Conservation (phyloP, 495 filamentous ascomycete genomes). For the Trichocladium uniseriatum region DNA sequence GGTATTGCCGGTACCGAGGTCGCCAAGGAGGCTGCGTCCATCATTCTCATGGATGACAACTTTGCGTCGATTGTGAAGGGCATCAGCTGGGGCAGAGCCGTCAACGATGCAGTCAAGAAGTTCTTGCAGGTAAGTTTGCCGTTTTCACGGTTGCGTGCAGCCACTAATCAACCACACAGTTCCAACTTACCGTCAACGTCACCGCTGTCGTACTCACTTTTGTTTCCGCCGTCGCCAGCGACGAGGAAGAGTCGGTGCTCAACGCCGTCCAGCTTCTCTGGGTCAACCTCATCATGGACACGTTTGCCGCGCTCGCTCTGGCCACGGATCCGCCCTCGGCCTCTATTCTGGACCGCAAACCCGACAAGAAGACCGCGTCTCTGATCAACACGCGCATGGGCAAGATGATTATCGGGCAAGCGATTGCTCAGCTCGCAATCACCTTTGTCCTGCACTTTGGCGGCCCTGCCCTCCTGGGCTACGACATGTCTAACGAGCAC, state of each 20-base stretch:
- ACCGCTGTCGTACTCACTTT: constrained; percentile 79
- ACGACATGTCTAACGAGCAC: constrained; percentile 17
- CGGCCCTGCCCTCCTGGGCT: constrained; percentile 49
- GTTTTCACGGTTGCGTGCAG: too few species aligned
- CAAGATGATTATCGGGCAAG: constrained; percentile 90
- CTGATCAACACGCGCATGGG: constrained; percentile 78
- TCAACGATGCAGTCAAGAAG: constrained; percentile 84
- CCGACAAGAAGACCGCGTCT: constrained; percentile 60
- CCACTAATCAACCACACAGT: too few species aligned
- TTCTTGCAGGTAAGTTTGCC: constrained; percentile 57
- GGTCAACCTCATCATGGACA: constrained; percentile 95
- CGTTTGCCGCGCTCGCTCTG: constrained; percentile 76
- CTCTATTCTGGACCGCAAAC: constrained; percentile 68
- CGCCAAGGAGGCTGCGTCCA: constrained; percentile 83
- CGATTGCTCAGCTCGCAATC: constrained; percentile 67
- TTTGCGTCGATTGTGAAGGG: constrained; percentile 81
- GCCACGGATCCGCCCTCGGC: constrained; percentile 76
- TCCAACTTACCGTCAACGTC: constrained; percentile 88
- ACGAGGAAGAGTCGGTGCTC: constrained; percentile 60
- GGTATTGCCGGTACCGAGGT: constrained; percentile 85
- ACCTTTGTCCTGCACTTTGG: constrained; percentile 74
- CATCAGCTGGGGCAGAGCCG: constrained; percentile 83
- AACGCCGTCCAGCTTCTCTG: constrained; percentile 83
- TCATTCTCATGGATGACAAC: constrained; percentile 87
- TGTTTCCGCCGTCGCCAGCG: constrained; percentile 65